A percentile compares a stretch with the other conserved stretches of the same genome.
phyloP scores from a whole-genome alignment of 177 flowering plant genomes.

The Telopea speciosissima region DNA sequence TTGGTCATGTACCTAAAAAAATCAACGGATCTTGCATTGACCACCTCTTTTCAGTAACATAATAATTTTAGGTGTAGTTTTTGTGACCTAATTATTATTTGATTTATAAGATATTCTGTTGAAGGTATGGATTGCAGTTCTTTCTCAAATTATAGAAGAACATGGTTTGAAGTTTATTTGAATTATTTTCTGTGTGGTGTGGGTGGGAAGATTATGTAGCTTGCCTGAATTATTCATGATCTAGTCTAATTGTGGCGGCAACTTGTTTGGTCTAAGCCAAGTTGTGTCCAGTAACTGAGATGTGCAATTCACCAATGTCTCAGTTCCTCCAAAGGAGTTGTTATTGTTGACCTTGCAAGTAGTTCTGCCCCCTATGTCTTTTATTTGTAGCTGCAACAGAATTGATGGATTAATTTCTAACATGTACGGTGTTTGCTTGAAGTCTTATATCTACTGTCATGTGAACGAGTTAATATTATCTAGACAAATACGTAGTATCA shows the following conservation, averaged over 20 bases:
- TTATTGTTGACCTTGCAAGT: background rate
- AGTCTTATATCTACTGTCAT: background rate
- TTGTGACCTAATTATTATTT: no score
- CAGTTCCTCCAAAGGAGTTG: background rate
- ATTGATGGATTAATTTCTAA: background rate
- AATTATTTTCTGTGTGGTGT: background rate
- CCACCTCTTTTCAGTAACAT: no score
- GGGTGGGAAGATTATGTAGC: background rate
- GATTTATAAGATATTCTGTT: no score
- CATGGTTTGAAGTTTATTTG: background rate
- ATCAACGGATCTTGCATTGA: no score
- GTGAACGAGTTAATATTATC: background rate
- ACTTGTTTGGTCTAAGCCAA: background rate
- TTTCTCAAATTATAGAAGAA: background rate
- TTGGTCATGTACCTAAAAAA: no score
- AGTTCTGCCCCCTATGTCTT: background rate
- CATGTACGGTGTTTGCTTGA: background rate
- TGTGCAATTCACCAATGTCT: background rate
- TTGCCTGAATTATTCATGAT: background rate
- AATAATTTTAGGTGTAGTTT: no score
- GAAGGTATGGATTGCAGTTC: background rate
- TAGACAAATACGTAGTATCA: background rate
- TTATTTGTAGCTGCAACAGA: background rate
- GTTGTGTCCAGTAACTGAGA: background rate
- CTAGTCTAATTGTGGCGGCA: background rate